These are phyloP conservation scores for Melanogaster broomeanus DNA, from an alignment of 768 basidiomycete genomes.

Conservation along the genomic window DNA sequence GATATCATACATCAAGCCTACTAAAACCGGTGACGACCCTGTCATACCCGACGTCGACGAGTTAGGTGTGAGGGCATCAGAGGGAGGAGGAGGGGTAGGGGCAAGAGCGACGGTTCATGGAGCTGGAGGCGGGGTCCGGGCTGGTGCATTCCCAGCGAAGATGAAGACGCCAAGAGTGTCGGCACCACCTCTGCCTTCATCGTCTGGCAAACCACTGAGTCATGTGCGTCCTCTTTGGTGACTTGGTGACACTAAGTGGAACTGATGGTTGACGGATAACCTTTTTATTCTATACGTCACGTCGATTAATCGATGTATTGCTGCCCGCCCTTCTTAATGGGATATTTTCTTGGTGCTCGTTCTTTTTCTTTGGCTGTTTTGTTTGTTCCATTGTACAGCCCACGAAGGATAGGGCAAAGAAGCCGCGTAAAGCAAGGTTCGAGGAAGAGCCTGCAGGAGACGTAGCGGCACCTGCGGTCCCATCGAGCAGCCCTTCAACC, in stretches of 20 bases:
- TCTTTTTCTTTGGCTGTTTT: conserved; percentile 14
- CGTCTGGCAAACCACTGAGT: conserved; percentile 67
- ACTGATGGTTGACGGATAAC: conserved; percentile 45
- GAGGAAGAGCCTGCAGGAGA: conserved; percentile 13
- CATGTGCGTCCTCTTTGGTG: conserved; percentile 87
- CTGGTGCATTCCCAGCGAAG: conserved; percentile 7
- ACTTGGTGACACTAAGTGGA: conserved; percentile 55
- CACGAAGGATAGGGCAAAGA: conserved; percentile 72
- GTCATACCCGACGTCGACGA: conserved; percentile 37
- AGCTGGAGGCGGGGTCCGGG: conserved; percentile 18
- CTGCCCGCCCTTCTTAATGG: conserved; percentile 25
- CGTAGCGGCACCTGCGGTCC: neutral
- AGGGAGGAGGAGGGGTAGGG: conserved; percentile 46
- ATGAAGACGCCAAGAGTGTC: conserved; percentile 26
- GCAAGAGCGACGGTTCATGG: conserved; percentile 15
- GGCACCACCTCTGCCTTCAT: conserved; percentile 36
- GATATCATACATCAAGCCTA: conserved; percentile 60
- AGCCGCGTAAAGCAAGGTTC: conserved; percentile 52
- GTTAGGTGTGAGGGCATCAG: conserved; percentile 40
- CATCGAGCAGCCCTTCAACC: neutral
- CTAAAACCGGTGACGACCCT: conserved; percentile 48
- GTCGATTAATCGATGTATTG: conserved; percentile 35
- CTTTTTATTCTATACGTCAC: conserved; percentile 23
- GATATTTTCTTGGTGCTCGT: conserved; percentile 24
- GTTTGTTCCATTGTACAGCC: conserved; percentile 46